Evolutionary conservation across 2,329 filamentous ascomycete genomes (phyloP), one percentile per base, ranked within the genome.

Genomic region (Myriosclerotinia duriaeana): DNA sequence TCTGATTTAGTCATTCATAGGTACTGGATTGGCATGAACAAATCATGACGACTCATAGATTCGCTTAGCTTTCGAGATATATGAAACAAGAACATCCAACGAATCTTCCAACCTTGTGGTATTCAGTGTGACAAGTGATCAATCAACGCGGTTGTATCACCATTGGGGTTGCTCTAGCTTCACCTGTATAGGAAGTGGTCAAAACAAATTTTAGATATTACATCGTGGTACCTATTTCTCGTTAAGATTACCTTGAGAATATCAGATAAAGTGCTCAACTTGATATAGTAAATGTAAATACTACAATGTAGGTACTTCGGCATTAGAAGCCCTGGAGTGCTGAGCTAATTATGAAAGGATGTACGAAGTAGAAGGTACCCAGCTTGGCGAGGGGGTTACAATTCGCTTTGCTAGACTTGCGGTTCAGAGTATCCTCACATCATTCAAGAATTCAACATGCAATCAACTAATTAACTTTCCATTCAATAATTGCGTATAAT

Each of bases 71-170:
- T 50, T 34, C n/a, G n/a, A 7, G 11, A 26, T 26, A 1, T 38
- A 36, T 20, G 46, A 50, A 38, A 5, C 26, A 22, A 7, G 26
- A 38, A 20, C 5, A n/a, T 60, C 20, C 30, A 60, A 26, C 26
- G 20, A n/a, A 34, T 20, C 34, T 7, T 36, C 48, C 6, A 14
- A 22, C 20, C 30, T 20, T 50, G 30, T 17, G 3, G 36, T 50
- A 22, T 55, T 22, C 36, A 50, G n/a, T 38, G 30, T 60, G 34
- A 38, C 6, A 14, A 17, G 56, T 12, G 30, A 59, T 59, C 26
- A 59, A 34, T 17, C 12, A 59, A 59, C 40, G 26, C 46, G 22
- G 17, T 46, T 36, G 55, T 59, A 6, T 46, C 56, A 58, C 40
- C 30, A 48, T 60, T 36, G 9, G 15, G 52, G 12, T 20, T 53